Percentiles rank a stretch among this genome's conserved stretches.
phyloP scores from a whole-genome alignment of 2,329 filamentous ascomycete species.

The Ceratocystis destructans region DNA sequence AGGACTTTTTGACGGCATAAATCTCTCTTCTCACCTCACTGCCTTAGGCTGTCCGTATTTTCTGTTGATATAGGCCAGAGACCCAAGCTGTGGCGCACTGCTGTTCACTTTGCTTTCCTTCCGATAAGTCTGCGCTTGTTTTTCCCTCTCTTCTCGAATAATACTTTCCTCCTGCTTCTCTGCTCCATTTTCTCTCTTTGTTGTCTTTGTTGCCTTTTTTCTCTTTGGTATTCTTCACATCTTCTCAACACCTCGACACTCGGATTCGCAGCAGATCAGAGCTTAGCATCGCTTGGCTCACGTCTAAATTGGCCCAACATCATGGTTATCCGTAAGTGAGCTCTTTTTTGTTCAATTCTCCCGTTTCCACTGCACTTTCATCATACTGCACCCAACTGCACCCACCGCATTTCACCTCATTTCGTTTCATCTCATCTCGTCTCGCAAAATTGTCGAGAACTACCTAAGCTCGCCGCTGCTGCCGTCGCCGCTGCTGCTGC shows the following conservation, averaged over 20 bases:
- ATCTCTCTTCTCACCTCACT: no score
- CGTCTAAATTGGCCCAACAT: slow-evolving; percentile 3
- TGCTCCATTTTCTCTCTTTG: neutral
- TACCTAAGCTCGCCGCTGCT: neutral
- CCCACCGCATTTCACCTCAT: neutral
- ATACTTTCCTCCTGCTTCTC: neutral
- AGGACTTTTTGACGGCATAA: no score
- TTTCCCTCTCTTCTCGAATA: neutral
- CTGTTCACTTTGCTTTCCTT: neutral
- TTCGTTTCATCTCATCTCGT: slow-evolving; percentile 5
- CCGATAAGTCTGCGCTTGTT: neutral
- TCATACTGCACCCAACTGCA: neutral
- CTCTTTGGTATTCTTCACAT: neutral
- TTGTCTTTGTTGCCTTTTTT: neutral
- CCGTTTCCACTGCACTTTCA: no score
- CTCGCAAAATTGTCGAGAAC: neutral
- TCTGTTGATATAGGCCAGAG: no score
- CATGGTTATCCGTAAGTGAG: slow-evolving; percentile 9
- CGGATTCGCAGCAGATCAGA: slow-evolving; percentile 4
- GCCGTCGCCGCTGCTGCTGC: neutral
- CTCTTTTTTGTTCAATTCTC: neutral
- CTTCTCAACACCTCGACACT: neutral
- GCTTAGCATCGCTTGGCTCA: slow-evolving; percentile 6
- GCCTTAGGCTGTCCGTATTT: no score
- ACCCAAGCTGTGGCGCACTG: neutral